Evolutionary conservation across 1,139 yeast genomes (phyloP).

Genomic region (Taphrina deformans): DNA sequence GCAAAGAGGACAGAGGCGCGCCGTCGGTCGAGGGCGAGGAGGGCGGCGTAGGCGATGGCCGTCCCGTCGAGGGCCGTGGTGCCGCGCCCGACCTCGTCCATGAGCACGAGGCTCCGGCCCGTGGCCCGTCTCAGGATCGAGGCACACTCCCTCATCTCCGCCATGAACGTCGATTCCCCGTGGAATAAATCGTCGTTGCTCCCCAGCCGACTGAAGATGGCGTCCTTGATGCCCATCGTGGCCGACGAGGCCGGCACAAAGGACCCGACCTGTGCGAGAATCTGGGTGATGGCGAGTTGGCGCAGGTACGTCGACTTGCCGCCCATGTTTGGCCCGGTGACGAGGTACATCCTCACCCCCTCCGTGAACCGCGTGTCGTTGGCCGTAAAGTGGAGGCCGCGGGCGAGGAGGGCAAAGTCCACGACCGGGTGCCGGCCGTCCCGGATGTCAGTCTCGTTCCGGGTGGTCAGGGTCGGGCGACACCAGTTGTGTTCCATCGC

Average conservation of each 20-base stretch:
- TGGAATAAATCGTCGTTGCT: constrained; percentile 69
- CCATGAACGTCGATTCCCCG: constrained; percentile 93
- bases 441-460: constrained; percentile 41
- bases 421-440: constrained; percentile 86
- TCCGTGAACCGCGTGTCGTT: constrained; percentile 61
- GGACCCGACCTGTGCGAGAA: constrained; percentile 46
- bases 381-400: constrained; percentile 55
- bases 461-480: constrained; percentile 62
- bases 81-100: constrained; percentile 97
- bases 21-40: constrained; percentile 56
- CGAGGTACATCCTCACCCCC: constrained; percentile 56
- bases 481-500: constrained; percentile 65
- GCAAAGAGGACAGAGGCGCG: constrained; percentile 86
- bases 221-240: constrained; percentile 75
- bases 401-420: constrained; percentile 62
- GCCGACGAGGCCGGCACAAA: constrained; percentile 63
- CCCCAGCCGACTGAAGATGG: constrained; percentile 67
- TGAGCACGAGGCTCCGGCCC: constrained; percentile 70
- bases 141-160: constrained; percentile 95
- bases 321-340: constrained; percentile 78
- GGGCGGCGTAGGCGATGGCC: constrained; percentile 82
- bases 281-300: constrained; percentile 80
- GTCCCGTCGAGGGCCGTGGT: constrained; percentile 88
- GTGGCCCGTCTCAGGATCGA: constrained; percentile 77
- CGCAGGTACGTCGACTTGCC: constrained; percentile 90